These are phyloP conservation scores for Mimosa bimucronata DNA, from an alignment of 306 rosid species.

Conservation along the genomic window DNA sequence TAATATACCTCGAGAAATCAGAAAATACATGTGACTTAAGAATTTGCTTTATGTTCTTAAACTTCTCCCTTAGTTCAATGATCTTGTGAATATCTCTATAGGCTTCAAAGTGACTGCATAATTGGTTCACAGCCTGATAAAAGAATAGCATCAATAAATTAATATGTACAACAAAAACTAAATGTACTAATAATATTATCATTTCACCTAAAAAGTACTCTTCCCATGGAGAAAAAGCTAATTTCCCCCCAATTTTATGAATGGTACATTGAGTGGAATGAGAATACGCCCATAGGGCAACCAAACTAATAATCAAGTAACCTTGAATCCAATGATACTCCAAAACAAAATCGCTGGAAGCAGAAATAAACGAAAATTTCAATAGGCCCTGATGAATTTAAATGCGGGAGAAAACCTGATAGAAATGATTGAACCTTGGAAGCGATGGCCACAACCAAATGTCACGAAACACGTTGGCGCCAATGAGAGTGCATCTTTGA, in stretches of 20 bases:
- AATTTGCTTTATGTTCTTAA: slow-evolving; percentile 95
- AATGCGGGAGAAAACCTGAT: background rate
- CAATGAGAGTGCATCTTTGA: too few species aligned
- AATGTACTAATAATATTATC: slow-evolving; percentile 15
- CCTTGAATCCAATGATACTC: slow-evolving; percentile 2
- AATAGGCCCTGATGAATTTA: background rate
- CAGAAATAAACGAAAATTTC: background rate
- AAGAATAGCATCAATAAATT: slow-evolving; percentile 34
- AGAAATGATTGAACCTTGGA: too few species aligned
- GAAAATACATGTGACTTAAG: slow-evolving; percentile 97
- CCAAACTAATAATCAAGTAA: too few species aligned
- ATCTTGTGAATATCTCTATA: slow-evolving; percentile 97
- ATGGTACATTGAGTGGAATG: too few species aligned
- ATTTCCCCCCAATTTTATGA: background rate
- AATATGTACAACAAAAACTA: slow-evolving; percentile 27
- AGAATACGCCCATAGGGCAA: too few species aligned
- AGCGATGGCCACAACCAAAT: background rate
- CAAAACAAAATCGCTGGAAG: background rate
- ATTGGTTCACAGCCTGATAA: slow-evolving; percentile 95
- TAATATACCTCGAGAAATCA: slow-evolving; percentile 87
- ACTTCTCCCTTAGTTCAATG: slow-evolving; percentile 96
- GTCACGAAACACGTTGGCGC: background rate
- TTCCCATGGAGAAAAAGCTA: too few species aligned
- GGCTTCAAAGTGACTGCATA: slow-evolving; percentile 97
- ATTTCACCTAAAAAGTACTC: too few species aligned